Conservation (phyloP, 768 basidiomycete genomes). For the Lactarius indigo region DNA sequence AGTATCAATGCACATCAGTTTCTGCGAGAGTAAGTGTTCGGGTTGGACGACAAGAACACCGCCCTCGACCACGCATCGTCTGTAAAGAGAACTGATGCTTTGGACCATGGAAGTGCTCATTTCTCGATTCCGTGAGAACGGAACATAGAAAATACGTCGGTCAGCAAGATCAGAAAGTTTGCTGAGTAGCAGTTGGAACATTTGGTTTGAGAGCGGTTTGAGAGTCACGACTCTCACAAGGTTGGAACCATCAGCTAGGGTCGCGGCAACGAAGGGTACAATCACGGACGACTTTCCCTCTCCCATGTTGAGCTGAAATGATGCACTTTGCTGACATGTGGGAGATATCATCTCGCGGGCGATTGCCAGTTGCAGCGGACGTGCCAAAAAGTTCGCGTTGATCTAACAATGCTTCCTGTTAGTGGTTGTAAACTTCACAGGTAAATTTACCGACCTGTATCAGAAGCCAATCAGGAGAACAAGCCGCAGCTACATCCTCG, state of each 20-base stretch:
- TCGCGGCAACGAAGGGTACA: slow-evolving; percentile 41
- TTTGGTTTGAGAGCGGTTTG: slow-evolving; percentile 44
- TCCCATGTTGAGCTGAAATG: slow-evolving; percentile 57
- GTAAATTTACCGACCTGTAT: slow-evolving; percentile 2
- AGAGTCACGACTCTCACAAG: slow-evolving; percentile 49
- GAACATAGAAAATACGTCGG: slow-evolving; percentile 46
- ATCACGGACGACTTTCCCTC: slow-evolving; percentile 55
- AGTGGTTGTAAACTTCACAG: background rate
- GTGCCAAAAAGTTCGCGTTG: slow-evolving; percentile 42
- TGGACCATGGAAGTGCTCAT: slow-evolving; percentile 20
- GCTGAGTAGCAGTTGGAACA: slow-evolving; percentile 45
- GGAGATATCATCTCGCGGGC: slow-evolving; percentile 49
- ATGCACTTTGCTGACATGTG: slow-evolving; percentile 33
- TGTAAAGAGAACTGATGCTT: slow-evolving; percentile 34
- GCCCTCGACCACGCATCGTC: slow-evolving; percentile 36
- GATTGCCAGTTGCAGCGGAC: slow-evolving; percentile 41
- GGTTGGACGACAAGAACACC: slow-evolving; percentile 50
- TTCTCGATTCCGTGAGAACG: slow-evolving; percentile 44
- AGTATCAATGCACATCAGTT: slow-evolving; percentile 43
- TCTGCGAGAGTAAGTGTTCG: slow-evolving; percentile 51
- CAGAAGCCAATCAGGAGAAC: slow-evolving; percentile 13
- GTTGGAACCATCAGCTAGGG: slow-evolving; percentile 41
- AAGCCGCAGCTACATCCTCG: background rate
- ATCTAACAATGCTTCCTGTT: slow-evolving; percentile 33
- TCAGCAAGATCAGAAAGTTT: slow-evolving; percentile 44